These are phyloP conservation scores for Cochlearia excelsa DNA, from an alignment of 345 rosid species.

Conservation along the genomic window DNA sequence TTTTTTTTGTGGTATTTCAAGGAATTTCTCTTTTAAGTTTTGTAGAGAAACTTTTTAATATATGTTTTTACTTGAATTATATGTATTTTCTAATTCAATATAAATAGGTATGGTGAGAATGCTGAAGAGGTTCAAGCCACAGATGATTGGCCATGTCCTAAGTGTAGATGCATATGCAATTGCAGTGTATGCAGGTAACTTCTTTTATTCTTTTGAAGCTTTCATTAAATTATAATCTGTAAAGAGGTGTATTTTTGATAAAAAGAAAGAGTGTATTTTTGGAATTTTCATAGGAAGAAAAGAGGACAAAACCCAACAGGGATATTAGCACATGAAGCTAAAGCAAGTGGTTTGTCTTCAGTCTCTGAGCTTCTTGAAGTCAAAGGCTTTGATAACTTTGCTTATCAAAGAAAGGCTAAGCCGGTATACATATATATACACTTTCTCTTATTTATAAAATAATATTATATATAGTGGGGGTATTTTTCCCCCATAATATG, in stretches of 20 bases:
- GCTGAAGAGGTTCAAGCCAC: conserved; percentile 32
- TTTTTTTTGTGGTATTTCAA: too few relatives aligned
- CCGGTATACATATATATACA: conserved; percentile 29
- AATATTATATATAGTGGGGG: too few relatives aligned
- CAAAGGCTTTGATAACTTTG: conserved; percentile 41
- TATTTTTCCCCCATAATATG: too few relatives aligned
- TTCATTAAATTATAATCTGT: too few relatives aligned
- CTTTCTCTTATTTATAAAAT: not conserved
- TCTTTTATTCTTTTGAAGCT: not conserved
- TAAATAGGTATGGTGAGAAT: conserved; percentile 36
- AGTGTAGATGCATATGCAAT: conserved; percentile 22
- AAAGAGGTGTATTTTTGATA: too few relatives aligned
- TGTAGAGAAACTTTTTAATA: too few relatives aligned
- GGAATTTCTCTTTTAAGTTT: too few relatives aligned
- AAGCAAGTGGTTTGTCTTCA: conserved; percentile 55
- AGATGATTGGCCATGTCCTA: conserved; percentile 30
- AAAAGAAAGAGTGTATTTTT: too few relatives aligned
- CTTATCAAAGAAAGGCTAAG: conserved; percentile 24
- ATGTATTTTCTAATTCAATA: not conserved
- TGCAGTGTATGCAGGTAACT: conserved; percentile 29
- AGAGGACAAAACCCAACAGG: conserved; percentile 18
- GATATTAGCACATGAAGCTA: conserved; percentile 14
- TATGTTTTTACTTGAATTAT: not conserved
- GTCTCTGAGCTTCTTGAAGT: conserved; percentile 60
- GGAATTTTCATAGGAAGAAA: not conserved